These are phyloP conservation scores for Xanthoceras sorbifolium DNA, from an alignment of 345 rosid species.

Conservation along the genomic window DNA sequence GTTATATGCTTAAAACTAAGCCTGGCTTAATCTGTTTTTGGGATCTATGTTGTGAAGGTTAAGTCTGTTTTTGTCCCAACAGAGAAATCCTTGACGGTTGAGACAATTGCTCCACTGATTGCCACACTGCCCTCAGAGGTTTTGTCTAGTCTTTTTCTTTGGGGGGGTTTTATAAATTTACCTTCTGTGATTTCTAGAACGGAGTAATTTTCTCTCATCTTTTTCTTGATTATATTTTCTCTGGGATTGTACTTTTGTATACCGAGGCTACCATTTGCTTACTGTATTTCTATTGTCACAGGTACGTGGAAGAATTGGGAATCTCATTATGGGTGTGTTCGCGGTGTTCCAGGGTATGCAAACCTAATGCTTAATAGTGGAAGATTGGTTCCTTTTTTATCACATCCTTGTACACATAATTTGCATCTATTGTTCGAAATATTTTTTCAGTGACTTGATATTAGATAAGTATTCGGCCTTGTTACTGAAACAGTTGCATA, in stretches of 20 bases:
- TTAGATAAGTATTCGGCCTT: conserved; percentile 4
- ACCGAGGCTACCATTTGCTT: conserved; percentile 36
- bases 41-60: conserved; percentile 49
- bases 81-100: conserved; percentile 61
- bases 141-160: not conserved
- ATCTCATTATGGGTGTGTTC: conserved; percentile 69
- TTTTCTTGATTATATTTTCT: conserved; percentile 66
- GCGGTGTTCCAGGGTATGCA: conserved; percentile 86
- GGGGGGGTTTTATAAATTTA: not conserved
- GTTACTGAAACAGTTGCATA: conserved; percentile 3
- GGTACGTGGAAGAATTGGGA: conserved; percentile 73
- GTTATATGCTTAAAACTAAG: not conserved
- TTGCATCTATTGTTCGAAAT: not conserved
- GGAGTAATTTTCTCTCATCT: conserved; percentile 16
- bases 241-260: conserved; percentile 52
- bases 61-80: conserved; percentile 72
- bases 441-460: conserved; percentile 11
- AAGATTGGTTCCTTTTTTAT: conserved; percentile 71
- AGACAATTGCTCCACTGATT: conserved; percentile 80
- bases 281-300: conserved; percentile 19
- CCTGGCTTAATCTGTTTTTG: not conserved
- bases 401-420: not conserved
- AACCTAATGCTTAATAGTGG: conserved; percentile 37
- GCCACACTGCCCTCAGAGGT: conserved; percentile 93
- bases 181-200: not conserved